These are phyloP conservation scores for Eutrema yunnanense DNA, from an alignment of 345 rosid species.

Conservation along the genomic window DNA sequence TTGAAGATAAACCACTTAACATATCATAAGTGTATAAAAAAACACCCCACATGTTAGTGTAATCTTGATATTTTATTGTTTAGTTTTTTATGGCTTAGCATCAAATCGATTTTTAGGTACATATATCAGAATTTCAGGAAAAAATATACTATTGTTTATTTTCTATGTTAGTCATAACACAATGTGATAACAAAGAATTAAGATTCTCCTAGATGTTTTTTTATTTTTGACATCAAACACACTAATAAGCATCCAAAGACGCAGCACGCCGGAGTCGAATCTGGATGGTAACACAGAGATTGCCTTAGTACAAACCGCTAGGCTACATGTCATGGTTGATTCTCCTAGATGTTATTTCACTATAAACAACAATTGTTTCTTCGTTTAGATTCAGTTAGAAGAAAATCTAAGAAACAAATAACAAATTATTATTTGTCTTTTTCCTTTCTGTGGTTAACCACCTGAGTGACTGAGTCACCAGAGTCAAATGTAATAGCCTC, in stretches of 20 bases:
- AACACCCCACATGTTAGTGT: not conserved
- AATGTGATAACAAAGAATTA: too few relatives aligned
- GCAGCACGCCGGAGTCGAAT: too few relatives aligned
- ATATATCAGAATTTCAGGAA: not conserved
- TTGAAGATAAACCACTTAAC: not conserved
- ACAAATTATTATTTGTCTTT: not conserved
- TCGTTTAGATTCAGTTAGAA: not conserved
- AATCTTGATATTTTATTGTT: not conserved
- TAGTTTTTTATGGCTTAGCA: not conserved
- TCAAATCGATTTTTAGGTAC: not conserved
- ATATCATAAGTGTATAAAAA: not conserved
- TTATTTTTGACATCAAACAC: too few relatives aligned
- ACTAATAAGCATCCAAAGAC: too few relatives aligned
- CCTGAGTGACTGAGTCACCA: not conserved
- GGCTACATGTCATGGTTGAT: too few relatives aligned
- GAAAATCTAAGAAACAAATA: not conserved
- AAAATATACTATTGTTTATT: not conserved
- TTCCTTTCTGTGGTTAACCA: slow-evolving; percentile 1
- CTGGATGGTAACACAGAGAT: too few relatives aligned
- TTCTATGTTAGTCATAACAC: not conserved
- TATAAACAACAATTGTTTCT: not conserved
- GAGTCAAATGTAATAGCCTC: not conserved
- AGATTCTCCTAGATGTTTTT: too few relatives aligned
- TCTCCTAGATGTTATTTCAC: too few relatives aligned
- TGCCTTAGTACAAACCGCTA: too few relatives aligned